Conservation (phyloP, 208 protist genomes). For the Crithidia expoeki region DNA sequence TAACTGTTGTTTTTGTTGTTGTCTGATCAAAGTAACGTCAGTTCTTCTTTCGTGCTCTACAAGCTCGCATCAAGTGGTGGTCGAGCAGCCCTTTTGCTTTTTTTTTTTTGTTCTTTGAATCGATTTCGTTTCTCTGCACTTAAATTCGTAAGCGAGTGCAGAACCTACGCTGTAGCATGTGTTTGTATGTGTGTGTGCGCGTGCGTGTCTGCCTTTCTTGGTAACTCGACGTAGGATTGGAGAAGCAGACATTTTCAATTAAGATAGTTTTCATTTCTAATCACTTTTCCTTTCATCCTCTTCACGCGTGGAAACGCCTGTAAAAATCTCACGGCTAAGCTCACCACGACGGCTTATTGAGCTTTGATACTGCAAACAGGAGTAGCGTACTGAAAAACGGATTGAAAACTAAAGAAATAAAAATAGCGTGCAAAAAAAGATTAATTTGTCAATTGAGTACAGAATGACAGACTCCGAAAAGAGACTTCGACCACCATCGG, state of each 20-base stretch:
- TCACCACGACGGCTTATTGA: no score
- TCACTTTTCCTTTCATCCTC: not conserved
- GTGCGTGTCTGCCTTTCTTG: no score
- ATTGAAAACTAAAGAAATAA: not conserved
- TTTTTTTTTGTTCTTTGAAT: not conserved
- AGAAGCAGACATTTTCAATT: not conserved
- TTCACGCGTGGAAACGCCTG: no score
- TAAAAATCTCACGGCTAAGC: no score
- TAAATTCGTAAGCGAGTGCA: no score
- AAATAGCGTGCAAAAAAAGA: no score
- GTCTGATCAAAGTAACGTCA: no score
- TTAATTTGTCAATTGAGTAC: no score
- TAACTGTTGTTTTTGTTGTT: no score
- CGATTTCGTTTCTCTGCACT: conserved; percentile 3
- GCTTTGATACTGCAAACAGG: not conserved
- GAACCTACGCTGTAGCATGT: not conserved
- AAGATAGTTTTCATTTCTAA: not conserved
- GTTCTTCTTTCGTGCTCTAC: no score
- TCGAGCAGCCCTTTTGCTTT: not conserved
- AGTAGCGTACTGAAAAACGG: not conserved
- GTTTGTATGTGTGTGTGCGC: not conserved
- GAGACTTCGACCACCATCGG: conserved; percentile 1
- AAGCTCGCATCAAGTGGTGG: no score
- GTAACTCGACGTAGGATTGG: no score
- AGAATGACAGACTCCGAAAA: not conserved